These are phyloP conservation scores for Russula emetica DNA, from an alignment of 768 basidiomycete genomes.

Conservation along the genomic window DNA sequence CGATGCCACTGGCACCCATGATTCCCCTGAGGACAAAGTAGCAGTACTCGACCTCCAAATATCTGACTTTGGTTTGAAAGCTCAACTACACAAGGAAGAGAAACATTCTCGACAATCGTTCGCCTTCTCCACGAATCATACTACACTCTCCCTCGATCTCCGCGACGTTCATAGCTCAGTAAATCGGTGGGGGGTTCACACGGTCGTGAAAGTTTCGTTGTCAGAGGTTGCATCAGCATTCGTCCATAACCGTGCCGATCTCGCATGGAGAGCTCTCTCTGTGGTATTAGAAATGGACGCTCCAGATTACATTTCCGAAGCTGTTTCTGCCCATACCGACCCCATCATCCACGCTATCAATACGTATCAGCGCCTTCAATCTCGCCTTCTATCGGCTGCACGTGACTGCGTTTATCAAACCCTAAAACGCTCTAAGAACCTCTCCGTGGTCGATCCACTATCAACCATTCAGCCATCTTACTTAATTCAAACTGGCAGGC, in stretches of 20 bases:
- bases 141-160: constrained; percentile 8
- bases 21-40: constrained; percentile 3
- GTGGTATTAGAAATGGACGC: constrained; percentile 20
- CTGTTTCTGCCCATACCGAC: constrained; percentile 6
- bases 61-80: constrained; percentile 16
- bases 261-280: constrained; percentile 18
- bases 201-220: constrained; percentile 12
- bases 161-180: constrained; percentile 1
- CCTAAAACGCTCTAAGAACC: constrained; percentile 47
- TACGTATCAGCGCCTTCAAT: constrained; percentile 5
- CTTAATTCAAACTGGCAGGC: constrained; percentile 69
- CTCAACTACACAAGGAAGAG: constrained; percentile 12
- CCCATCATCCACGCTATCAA: constrained; percentile 6
- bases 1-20: not conserved
- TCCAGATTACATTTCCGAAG: constrained; percentile 11
- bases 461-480: constrained; percentile 83
- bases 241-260: constrained; percentile 16
- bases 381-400: not conserved
- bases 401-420: constrained; percentile 40
- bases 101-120: constrained; percentile 17
- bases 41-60: constrained; percentile 19
- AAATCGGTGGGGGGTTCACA: not conserved
- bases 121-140: not conserved
- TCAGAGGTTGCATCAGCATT: constrained; percentile 7
- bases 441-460: constrained; percentile 62